Evolutionary conservation across 2,329 filamentous ascomycete genomes (phyloP).

Genomic region (Fusarium algeriense): DNA sequence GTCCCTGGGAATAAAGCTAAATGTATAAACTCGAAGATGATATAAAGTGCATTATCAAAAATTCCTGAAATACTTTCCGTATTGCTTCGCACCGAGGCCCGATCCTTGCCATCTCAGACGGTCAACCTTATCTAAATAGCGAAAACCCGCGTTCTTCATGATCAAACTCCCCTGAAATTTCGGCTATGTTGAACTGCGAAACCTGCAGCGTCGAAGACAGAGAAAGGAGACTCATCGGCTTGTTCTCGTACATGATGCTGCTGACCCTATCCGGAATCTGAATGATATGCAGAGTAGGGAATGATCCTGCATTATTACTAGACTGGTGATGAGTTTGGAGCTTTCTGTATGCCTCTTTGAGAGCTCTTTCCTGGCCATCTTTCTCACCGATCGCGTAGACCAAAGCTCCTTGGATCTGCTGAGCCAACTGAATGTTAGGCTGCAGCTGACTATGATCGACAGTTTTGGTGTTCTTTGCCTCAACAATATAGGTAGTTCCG

Average conservation of each 20-base stretch:
- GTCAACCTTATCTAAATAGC: fast-evolving
- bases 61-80: no score
- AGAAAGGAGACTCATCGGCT: fast-evolving
- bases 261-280: background rate
- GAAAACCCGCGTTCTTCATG: background rate
- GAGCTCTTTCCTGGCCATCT: background rate
- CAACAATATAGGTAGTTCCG: background rate
- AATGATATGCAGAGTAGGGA: fast-evolving
- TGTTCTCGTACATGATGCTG: background rate
- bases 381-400: background rate
- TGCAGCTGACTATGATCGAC: background rate
- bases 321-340: background rate
- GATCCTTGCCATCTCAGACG: no score
- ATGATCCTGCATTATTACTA: fast-evolving
- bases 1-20: no score
- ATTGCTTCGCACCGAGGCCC: no score
- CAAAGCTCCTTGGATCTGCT: background rate
- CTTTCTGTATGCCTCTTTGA: background rate
- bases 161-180: background rate
- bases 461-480: background rate
- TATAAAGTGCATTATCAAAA: no score
- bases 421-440: fast-evolving
- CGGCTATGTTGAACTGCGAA: background rate
- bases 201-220: background rate
- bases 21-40: no score